Conservation (phyloP, 305 asterid genomes). For the Lippia alba region DNA sequence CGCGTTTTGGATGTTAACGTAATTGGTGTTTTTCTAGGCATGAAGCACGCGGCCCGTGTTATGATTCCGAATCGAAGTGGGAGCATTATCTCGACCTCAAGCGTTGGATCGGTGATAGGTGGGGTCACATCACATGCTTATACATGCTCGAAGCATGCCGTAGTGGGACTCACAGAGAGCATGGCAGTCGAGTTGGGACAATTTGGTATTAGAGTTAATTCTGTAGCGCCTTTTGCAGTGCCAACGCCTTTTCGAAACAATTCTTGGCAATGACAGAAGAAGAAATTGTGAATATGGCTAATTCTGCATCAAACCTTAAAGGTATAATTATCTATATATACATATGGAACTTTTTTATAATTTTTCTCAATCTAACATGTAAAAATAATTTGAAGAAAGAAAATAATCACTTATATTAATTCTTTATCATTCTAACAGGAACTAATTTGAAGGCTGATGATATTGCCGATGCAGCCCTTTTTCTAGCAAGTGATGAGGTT, state of each 20-base stretch:
- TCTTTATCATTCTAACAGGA: no score
- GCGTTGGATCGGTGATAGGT: conserved; percentile 33
- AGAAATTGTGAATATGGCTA: conserved; percentile 33
- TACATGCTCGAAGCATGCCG: conserved; percentile 55
- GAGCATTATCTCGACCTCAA: conserved; percentile 43
- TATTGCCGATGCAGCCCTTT: conserved; percentile 56
- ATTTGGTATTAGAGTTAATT: conserved; percentile 68
- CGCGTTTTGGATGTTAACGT: conserved; percentile 41
- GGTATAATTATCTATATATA: conserved; percentile 5
- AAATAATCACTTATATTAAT: no score
- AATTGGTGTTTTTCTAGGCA: conserved; percentile 42
- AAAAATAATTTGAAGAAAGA: no score
- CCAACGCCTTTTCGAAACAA: conserved; percentile 38
- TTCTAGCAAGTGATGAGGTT: not conserved
- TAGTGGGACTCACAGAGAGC: conserved; percentile 56
- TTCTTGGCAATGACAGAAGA: conserved; percentile 26
- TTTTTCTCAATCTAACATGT: no score
- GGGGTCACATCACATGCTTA: conserved; percentile 44
- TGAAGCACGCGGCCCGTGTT: conserved; percentile 53
- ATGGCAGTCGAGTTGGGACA: conserved; percentile 60
- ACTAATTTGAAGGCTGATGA: conserved; percentile 39
- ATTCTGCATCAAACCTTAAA: conserved; percentile 34
- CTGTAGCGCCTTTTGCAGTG: conserved; percentile 54
- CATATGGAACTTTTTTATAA: no score
- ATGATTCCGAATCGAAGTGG: conserved; percentile 50